Percentiles rank a stretch among this genome's conserved stretches.
phyloP scores from a whole-genome alignment of 352 stramenopile species.

The Nothophytophthora sp. region DNA sequence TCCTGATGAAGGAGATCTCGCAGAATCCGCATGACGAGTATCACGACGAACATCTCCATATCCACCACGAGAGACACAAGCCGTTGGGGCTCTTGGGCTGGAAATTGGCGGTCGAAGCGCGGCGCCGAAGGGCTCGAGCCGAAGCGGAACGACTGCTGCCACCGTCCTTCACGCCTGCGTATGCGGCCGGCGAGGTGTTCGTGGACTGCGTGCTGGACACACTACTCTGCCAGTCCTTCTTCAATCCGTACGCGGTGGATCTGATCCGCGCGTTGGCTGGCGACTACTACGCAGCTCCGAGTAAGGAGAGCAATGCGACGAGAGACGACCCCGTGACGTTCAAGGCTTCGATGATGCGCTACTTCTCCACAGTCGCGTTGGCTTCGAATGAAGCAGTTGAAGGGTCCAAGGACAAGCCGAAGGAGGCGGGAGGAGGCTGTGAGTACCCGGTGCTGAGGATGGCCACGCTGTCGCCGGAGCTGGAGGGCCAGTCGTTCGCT shows the following conservation, averaged over 20 bases:
- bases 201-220: conserved; percentile 64
- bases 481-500: conserved; percentile 39
- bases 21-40: conserved; percentile 12
- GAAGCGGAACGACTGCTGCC: conserved; percentile 30
- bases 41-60: conserved; percentile 8
- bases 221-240: conserved; percentile 71
- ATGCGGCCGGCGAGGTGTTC: conserved; percentile 59
- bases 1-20: conserved; percentile 1
- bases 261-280: conserved; percentile 52
- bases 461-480: conserved; percentile 26
- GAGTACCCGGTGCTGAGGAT: conserved; percentile 32
- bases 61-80: neutral
- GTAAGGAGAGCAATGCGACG: neutral
- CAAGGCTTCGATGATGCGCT: conserved; percentile 15
- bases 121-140: neutral
- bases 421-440: neutral
- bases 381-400: neutral
- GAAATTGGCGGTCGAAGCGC: conserved; percentile 12
- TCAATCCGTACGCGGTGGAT: conserved; percentile 71
- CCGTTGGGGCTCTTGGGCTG: conserved; percentile 2
- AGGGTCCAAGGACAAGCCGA: neutral
- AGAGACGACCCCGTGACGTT: conserved; percentile 3
- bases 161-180: conserved; percentile 42
- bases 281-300: conserved; percentile 28
- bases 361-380: conserved; percentile 1